phyloP scores from a whole-genome alignment of 139 green algal genomes.

The Chlorella sp. region DNA sequence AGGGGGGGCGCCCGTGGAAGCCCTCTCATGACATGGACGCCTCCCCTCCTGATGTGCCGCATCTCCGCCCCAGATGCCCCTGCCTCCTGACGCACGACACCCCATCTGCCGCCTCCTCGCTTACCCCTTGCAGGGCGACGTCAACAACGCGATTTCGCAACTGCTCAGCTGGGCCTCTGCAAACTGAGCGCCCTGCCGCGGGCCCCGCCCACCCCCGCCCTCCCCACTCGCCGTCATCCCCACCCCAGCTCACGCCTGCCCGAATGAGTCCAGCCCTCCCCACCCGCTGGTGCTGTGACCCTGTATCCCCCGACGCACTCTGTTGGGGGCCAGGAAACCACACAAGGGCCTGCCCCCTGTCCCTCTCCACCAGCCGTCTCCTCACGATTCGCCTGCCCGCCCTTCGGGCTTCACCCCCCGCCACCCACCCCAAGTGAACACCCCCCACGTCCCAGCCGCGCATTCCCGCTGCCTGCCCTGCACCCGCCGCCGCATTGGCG shows the following conservation, averaged over 20 bases:
- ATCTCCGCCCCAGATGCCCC: too few relatives aligned
- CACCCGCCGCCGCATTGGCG: conserved; percentile 10
- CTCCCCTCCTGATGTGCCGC: too few relatives aligned
- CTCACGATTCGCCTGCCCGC: background rate
- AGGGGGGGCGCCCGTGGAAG: too few relatives aligned
- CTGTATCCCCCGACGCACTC: background rate
- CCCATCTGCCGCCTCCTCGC: background rate
- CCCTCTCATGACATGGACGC: too few relatives aligned
- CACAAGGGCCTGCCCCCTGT: background rate
- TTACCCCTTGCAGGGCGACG: conserved; percentile 4
- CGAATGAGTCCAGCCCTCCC: background rate
- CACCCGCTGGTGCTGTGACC: background rate
- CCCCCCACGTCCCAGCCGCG: background rate
- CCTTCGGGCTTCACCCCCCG: background rate
- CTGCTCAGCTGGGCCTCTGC: background rate
- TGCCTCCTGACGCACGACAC: too few relatives aligned
- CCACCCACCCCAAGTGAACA: background rate
- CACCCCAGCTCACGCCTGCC: background rate
- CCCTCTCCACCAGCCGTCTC: background rate
- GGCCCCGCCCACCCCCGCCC: background rate
- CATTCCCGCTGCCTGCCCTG: background rate
- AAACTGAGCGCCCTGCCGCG: background rate
- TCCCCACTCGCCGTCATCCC: background rate
- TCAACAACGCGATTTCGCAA: background rate
- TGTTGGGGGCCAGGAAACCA: background rate